Percentiles rank a stretch among this genome's conserved stretches.
phyloP scores from a whole-genome alignment of 2,329 filamentous ascomycete genomes.

The Drechslerella dactyloides region DNA sequence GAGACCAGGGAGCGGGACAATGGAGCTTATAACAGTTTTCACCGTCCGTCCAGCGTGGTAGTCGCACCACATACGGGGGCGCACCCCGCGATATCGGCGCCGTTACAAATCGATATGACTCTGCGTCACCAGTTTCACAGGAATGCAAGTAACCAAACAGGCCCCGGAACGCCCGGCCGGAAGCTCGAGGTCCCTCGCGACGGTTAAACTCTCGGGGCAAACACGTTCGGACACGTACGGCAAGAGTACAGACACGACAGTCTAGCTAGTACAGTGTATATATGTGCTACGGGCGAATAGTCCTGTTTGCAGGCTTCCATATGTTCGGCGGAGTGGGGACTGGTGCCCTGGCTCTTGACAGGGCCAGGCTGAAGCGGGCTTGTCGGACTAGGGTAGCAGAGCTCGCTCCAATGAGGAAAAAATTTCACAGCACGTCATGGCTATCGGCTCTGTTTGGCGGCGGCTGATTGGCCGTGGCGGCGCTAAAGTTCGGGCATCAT shows the following conservation, averaged over 20 bases:
- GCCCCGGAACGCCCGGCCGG: slow-evolving; percentile 1
- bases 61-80: too few relatives aligned
- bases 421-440: slow-evolving; percentile 48
- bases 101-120: slow-evolving; percentile 39
- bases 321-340: neutral
- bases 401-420: slow-evolving; percentile 31
- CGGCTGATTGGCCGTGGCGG: slow-evolving; percentile 27
- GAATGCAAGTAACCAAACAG: too few relatives aligned
- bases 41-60: too few relatives aligned
- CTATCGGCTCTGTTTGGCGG: neutral
- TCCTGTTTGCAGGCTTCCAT: slow-evolving; percentile 17
- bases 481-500: slow-evolving; percentile 6
- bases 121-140: neutral
- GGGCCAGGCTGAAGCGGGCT: slow-evolving; percentile 17
- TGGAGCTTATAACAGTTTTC: too few relatives aligned
- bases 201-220: slow-evolving; percentile 40
- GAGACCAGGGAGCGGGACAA: neutral
- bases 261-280: too few relatives aligned
- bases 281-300: too few relatives aligned
- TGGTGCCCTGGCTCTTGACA: too few relatives aligned
- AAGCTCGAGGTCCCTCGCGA: too few relatives aligned
- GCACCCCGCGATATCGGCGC: slow-evolving; percentile 41
- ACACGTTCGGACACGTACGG: slow-evolving; percentile 12
- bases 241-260: slow-evolving; percentile 9
- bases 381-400: slow-evolving; percentile 35